These are phyloP conservation scores for Phytophthora tentaculata DNA, from an alignment of 352 stramenopile genomes.

Conservation along the genomic window DNA sequence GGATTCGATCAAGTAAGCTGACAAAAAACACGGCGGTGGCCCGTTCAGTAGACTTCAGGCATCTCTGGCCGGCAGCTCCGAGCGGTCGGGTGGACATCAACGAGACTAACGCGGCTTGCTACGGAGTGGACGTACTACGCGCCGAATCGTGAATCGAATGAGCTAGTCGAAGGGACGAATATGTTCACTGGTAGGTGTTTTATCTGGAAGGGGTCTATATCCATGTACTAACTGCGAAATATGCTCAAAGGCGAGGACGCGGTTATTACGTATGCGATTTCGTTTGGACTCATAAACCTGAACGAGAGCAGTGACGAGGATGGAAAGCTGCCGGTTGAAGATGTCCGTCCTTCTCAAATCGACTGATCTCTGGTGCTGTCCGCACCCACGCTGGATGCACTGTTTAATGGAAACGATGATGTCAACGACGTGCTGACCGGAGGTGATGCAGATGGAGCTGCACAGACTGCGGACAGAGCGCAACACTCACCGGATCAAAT, in stretches of 20 bases:
- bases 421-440: not conserved
- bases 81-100: slow-evolving; percentile 1
- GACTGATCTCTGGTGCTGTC: slow-evolving; percentile 5
- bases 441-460: not conserved
- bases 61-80: slow-evolving; percentile 14
- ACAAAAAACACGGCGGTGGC: not conserved
- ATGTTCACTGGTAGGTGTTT: slow-evolving; percentile 1
- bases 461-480: not conserved
- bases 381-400: not conserved
- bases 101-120: not conserved
- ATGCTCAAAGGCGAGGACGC: not conserved
- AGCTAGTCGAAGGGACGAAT: not conserved
- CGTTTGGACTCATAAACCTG: not conserved
- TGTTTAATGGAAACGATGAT: not conserved
- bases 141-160: not conserved
- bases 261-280: not conserved
- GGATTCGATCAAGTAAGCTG: not conserved
- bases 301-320: slow-evolving; percentile 1
- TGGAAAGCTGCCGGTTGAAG: not conserved
- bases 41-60: not conserved
- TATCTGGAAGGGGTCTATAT: not conserved
- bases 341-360: slow-evolving; percentile 9
- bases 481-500: not conserved
- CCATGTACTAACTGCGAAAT: not conserved
- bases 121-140: slow-evolving; percentile 1